Conservation (phyloP, 2,329 filamentous ascomycete genomes). For the Emergomyces orientalis region DNA sequence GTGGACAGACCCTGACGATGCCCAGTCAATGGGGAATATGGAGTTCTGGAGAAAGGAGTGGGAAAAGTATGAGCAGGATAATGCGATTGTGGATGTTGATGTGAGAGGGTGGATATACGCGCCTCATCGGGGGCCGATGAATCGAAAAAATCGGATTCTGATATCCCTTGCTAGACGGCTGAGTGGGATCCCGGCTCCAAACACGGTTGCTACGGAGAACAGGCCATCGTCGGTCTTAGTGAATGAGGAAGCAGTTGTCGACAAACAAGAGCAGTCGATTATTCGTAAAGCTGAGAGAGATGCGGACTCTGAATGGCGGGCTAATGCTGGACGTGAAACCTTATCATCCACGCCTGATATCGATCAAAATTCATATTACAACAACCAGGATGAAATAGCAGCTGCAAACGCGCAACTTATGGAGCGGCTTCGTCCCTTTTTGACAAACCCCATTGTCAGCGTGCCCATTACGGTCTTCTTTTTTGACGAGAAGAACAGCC, state of each 20-base stretch:
- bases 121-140: slow-evolving; percentile 76
- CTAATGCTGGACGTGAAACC: slow-evolving; percentile 18
- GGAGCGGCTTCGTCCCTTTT: slow-evolving; percentile 77
- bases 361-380: slow-evolving; percentile 37
- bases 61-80: slow-evolving; percentile 69
- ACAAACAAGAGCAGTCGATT: slow-evolving; percentile 66
- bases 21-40: slow-evolving; percentile 47
- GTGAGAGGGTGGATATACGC: slow-evolving; percentile 92
- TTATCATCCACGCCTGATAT: slow-evolving; percentile 31
- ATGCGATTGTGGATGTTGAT: slow-evolving; percentile 84
- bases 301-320: slow-evolving; percentile 55
- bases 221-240: slow-evolving; percentile 38
- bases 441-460: slow-evolving; percentile 70
- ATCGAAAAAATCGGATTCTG: slow-evolving; percentile 73
- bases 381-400: slow-evolving; percentile 66
- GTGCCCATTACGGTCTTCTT: slow-evolving; percentile 87
- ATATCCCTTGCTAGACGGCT: slow-evolving; percentile 79
- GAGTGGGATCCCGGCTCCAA: slow-evolving; percentile 71
- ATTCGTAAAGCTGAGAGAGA: slow-evolving; percentile 62
- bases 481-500: slow-evolving; percentile 74
- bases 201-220: slow-evolving; percentile 31
- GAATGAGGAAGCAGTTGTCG: slow-evolving; percentile 57
- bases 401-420: slow-evolving; percentile 80
- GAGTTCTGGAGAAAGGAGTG: slow-evolving; percentile 72
- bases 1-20: slow-evolving; percentile 38